Evolutionary conservation across 208 protist genomes (phyloP), one percentile per base, ranked within the genome.

Genomic region (Acanthamoeba sp.): DNA sequence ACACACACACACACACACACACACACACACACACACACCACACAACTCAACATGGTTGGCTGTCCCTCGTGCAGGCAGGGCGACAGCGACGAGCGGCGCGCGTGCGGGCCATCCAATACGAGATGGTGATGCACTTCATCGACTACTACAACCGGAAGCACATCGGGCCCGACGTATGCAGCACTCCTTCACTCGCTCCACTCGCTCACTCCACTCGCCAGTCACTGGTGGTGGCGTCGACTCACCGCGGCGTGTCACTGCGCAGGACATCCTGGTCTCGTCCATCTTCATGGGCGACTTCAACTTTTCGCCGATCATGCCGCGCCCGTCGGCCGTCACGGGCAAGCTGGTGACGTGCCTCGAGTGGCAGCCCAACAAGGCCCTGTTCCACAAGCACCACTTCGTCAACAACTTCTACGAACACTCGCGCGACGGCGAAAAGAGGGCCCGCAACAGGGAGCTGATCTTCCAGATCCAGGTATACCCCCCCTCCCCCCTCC

Each of bases 381-480:
- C 71, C 36, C 32, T 82, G 24, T 82, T 52, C 71, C 38, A 40
- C 36, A 50, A 82, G 71, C 40, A 82, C 29, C 38, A 50, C 32
- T 52, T 82, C 24, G 38, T 40, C 12, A 82, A 82, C 71, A 52
- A 82, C 71, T 82, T 82, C 71, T 82, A 82, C 71, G 71, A 82
- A 34, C 32, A 82, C 38, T 52, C 71, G 38, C 71, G 24, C 71
- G 71, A 82, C 32, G 71, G 71, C 71, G 71, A 52, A 27, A 50
- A 40, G 18, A 22, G 71, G 29, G 40, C 71, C 12, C 71, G 71
- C 32, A 82, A 82, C 71, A 45, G 71, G 71, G 71, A 82, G 10
- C 32, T 82, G 38, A 50, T 82, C 18, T 50, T 82, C 38, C 71
- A 82, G 38, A 71, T 71, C 18, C 62, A 71, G 62, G 62, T 71